Evolutionary conservation across 2,329 filamentous ascomycete genomes (phyloP).

Genomic region (Cladosporium sp.): DNA sequence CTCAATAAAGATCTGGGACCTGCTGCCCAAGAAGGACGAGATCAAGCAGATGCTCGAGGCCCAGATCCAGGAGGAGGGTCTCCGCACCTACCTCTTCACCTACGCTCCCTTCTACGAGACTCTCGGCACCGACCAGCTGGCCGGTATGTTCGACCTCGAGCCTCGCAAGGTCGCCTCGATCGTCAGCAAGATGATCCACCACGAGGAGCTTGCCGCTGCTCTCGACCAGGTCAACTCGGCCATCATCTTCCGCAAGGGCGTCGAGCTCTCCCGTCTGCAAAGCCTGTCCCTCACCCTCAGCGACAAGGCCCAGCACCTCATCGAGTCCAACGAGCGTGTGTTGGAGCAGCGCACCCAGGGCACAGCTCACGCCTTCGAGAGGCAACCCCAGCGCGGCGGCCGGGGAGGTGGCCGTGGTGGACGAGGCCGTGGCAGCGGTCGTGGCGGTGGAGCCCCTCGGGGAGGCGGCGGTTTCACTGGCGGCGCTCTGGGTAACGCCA

Average conservation of each 20-base stretch:
- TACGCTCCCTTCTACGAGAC: slow-evolving; percentile 99
- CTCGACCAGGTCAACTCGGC: slow-evolving; percentile 96
- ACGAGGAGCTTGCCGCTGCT: slow-evolving; percentile 94
- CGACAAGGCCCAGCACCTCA: slow-evolving; percentile 93
- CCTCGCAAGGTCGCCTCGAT: slow-evolving; percentile 89
- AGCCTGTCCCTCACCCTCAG: slow-evolving; percentile 89
- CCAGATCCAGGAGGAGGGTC: slow-evolving; percentile 97
- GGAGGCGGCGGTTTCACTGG: slow-evolving; percentile 78
- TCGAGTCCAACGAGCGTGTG: slow-evolving; percentile 96
- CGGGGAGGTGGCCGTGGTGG: slow-evolving; percentile 53
- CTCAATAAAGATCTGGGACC: slow-evolving; percentile 99
- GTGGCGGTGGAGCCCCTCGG: slow-evolving; percentile 56
- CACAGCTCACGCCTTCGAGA: slow-evolving; percentile 90
- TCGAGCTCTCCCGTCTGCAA: slow-evolving; percentile 93
- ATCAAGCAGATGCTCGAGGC: slow-evolving; percentile 97
- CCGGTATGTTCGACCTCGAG: slow-evolving; percentile 92
- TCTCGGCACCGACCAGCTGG: slow-evolving; percentile 77
- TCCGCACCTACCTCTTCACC: slow-evolving; percentile 97
- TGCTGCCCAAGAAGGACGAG: slow-evolving; percentile 87
- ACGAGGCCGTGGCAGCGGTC: slow-evolving; percentile 56
- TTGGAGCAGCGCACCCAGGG: slow-evolving; percentile 96
- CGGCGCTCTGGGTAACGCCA: slow-evolving; percentile 64
- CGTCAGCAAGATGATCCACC: slow-evolving; percentile 98
- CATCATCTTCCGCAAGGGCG: slow-evolving; percentile 99
- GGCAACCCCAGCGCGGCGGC: slow-evolving; percentile 72